Percentiles rank a stretch among this genome's conserved stretches.
Evolutionary conservation across 148 eudicot species (phyloP).

Genomic region (Mesembryanthemum crystallinum): DNA sequence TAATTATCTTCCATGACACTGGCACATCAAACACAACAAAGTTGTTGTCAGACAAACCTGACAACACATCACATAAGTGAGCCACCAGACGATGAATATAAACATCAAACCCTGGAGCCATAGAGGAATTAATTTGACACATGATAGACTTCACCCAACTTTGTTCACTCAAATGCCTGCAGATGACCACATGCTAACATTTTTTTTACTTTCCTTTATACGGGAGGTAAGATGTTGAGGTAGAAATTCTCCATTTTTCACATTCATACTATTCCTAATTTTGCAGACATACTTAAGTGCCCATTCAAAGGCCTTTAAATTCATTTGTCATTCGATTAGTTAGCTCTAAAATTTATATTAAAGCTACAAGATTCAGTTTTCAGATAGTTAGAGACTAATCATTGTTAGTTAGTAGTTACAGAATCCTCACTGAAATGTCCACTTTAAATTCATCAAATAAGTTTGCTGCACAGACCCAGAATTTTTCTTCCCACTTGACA

Average conservation of each 20-base stretch:
- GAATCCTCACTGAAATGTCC: not conserved
- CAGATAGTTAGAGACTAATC: not conserved
- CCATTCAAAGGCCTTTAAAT: not conserved
- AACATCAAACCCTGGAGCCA: not conserved
- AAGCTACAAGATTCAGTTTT: not conserved
- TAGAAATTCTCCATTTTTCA: not conserved
- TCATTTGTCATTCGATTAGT: not conserved
- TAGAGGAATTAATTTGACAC: not conserved
- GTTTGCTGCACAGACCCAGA: not conserved
- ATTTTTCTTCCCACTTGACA: not conserved
- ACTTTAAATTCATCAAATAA: not conserved
- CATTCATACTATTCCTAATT: not conserved
- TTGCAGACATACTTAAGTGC: not conserved
- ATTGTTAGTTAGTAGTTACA: not conserved
- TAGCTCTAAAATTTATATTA: slow-evolving; percentile 2
- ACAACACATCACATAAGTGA: not conserved
- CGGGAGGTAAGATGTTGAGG: not conserved
- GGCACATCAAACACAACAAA: not conserved
- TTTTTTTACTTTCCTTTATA: not conserved
- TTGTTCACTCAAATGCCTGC: not conserved
- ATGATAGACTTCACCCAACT: not conserved
- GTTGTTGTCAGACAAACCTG: not conserved
- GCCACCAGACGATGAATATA: not conserved
- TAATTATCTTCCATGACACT: not conserved
- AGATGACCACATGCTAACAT: not conserved